These are phyloP conservation scores for Blakeslea trispora DNA, from an alignment of 371 early-diverging fungal genomes.

Conservation along the genomic window DNA sequence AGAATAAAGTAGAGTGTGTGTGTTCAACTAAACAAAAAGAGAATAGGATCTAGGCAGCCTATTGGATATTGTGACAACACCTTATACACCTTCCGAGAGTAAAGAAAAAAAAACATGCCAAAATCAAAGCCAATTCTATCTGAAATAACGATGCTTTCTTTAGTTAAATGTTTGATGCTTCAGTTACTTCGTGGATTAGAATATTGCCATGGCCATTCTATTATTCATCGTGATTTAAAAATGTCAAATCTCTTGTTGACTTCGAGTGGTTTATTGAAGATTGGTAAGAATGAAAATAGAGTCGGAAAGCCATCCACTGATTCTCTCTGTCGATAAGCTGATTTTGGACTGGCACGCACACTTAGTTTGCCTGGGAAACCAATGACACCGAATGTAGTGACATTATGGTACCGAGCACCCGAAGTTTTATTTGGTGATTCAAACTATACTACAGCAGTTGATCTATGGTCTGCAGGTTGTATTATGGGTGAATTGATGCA, in stretches of 20 bases:
- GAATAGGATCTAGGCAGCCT: conserved; percentile 73
- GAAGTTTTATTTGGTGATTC: conserved; percentile 84
- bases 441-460: conserved; percentile 82
- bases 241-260: conserved; percentile 83
- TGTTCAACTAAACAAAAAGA: too few relatives aligned
- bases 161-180: conserved; percentile 81
- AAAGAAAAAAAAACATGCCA: conserved; percentile 7
- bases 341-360: conserved; percentile 89
- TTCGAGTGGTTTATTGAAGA: conserved; percentile 73
- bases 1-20: too few relatives aligned
- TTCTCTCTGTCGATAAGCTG: too few relatives aligned
- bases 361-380: conserved; percentile 66
- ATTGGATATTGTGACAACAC: conserved; percentile 62
- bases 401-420: conserved; percentile 95
- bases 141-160: too few relatives aligned
- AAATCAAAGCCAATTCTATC: too few relatives aligned
- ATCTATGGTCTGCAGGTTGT: conserved; percentile 93
- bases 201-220: conserved; percentile 74
- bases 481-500: conserved; percentile 82
- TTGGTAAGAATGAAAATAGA: conserved; percentile 36
- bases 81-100: conserved; percentile 66
- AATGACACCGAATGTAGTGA: conserved; percentile 94
- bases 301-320: conserved; percentile 1
- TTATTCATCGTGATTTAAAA: conserved; percentile 87
- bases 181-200: conserved; percentile 78